Conservation (phyloP, 1,139 yeast species). For the Candida labiduridarum region DNA sequence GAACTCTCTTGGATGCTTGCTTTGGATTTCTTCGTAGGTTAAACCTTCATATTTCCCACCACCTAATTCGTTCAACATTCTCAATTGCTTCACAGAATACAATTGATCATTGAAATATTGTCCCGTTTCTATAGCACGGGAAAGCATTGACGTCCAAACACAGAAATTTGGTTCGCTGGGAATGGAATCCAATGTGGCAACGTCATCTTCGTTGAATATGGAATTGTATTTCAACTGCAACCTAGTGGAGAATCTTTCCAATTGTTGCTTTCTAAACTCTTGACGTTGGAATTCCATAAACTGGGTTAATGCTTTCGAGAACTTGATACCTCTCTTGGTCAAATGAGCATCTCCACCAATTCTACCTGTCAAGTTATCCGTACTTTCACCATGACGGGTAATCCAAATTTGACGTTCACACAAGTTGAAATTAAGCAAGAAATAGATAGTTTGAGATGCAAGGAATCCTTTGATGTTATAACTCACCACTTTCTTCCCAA, state of each 20-base stretch:
- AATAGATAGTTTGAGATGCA: constrained; percentile 91
- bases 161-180: constrained; percentile 72
- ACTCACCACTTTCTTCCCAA: constrained; percentile 90
- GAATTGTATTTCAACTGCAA: constrained; percentile 44
- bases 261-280: constrained; percentile 67
- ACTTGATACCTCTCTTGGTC: constrained; percentile 77
- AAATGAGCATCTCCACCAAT: constrained; percentile 90
- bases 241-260: constrained; percentile 51
- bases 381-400: constrained; percentile 91
- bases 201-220: constrained; percentile 28
- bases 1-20: constrained; percentile 84
- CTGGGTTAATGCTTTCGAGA: constrained; percentile 67
- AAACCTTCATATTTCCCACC: constrained; percentile 92
- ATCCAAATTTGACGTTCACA: constrained; percentile 94
- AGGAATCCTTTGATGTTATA: constrained; percentile 89
- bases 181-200: constrained; percentile 35
- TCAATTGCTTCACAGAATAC: constrained; percentile 83
- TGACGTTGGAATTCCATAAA: constrained; percentile 76
- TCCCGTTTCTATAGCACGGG: constrained; percentile 78
- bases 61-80: constrained; percentile 91
- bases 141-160: constrained; percentile 91
- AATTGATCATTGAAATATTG: constrained; percentile 69
- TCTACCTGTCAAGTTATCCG: constrained; percentile 78
- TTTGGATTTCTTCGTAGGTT: constrained; percentile 80
- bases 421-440: constrained; percentile 84